phyloP scores from a whole-genome alignment of 768 basidiomycete genomes.

The Lactifluus echinatus region DNA sequence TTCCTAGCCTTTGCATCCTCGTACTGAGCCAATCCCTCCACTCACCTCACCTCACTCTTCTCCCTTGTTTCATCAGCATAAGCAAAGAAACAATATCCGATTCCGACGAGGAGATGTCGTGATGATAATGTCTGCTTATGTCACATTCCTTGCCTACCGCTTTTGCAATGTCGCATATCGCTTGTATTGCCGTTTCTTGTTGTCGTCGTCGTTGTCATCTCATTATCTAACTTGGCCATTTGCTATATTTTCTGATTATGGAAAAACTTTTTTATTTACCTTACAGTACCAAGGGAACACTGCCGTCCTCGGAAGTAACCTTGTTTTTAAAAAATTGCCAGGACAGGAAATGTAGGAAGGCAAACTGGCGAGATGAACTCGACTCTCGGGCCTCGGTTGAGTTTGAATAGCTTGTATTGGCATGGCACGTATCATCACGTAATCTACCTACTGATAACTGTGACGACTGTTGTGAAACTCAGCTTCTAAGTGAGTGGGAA shows the following conservation, averaged over 20 bases:
- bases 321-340: too few relatives aligned
- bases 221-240: too few relatives aligned
- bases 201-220: neutral
- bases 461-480: too few relatives aligned
- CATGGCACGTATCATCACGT: too few relatives aligned
- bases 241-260: neutral
- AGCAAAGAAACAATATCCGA: slow-evolving; percentile 84
- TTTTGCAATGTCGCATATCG: neutral
- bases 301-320: too few relatives aligned
- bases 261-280: neutral
- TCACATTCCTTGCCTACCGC: neutral
- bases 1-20: neutral
- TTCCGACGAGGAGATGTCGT: slow-evolving; percentile 71
- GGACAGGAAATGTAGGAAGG: too few relatives aligned
- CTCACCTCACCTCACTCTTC: neutral
- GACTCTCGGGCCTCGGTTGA: too few relatives aligned
- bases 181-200: neutral
- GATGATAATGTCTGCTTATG: neutral
- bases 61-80: slow-evolving; percentile 44
- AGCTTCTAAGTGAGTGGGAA: too few relatives aligned
- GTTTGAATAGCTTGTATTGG: too few relatives aligned
- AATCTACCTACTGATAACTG: too few relatives aligned
- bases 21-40: neutral
- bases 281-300: too few relatives aligned
- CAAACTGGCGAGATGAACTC: too few relatives aligned